Percentiles rank a stretch among this genome's conserved stretches.
Conservation (phyloP, 2,329 filamentous ascomycete species). For the Penicillium sp. region DNA sequence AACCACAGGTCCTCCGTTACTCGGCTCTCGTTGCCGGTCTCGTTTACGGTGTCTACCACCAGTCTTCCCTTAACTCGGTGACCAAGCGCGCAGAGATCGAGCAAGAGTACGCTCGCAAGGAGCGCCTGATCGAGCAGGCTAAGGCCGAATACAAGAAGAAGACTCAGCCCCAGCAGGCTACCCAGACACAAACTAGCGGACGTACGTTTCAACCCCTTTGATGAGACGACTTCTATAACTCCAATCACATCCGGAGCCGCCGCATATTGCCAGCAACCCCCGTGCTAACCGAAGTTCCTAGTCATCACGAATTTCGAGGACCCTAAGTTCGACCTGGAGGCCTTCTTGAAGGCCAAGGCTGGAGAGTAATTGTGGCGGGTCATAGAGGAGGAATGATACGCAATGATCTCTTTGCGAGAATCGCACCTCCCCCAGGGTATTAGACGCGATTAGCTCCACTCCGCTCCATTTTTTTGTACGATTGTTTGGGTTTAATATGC, state of each 20-base stretch:
- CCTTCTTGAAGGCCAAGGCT: constrained; percentile 67
- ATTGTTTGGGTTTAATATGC: constrained; percentile 44
- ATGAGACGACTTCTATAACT: background rate
- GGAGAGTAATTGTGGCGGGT: constrained; percentile 40
- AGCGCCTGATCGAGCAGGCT: constrained; percentile 85
- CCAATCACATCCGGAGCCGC: constrained; percentile 6
- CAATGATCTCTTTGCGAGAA: constrained; percentile 32
- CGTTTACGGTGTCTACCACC: constrained; percentile 95
- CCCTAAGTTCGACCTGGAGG: constrained; percentile 91
- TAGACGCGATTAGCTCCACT: constrained; percentile 34
- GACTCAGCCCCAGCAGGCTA: constrained; percentile 55
- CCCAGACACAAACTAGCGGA: constrained; percentile 37
- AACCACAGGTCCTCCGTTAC: constrained; percentile 85
- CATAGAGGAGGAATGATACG: constrained; percentile 32
- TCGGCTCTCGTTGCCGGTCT: constrained; percentile 87
- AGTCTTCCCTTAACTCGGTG: constrained; percentile 71
- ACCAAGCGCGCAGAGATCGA: constrained; percentile 70
- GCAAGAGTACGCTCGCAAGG: constrained; percentile 86
- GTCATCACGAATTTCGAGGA: constrained; percentile 75
- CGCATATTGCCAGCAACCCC: constrained; percentile 5
- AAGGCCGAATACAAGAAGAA: constrained; percentile 88
- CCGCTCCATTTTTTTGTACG: constrained; percentile 40
- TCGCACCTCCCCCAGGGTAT: constrained; percentile 37
- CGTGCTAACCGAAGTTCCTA: constrained; percentile 34
- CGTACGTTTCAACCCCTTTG: constrained; percentile 29